phyloP scores from a whole-genome alignment of 2,329 filamentous ascomycete species.

The Talaromyces amestolkiae region DNA sequence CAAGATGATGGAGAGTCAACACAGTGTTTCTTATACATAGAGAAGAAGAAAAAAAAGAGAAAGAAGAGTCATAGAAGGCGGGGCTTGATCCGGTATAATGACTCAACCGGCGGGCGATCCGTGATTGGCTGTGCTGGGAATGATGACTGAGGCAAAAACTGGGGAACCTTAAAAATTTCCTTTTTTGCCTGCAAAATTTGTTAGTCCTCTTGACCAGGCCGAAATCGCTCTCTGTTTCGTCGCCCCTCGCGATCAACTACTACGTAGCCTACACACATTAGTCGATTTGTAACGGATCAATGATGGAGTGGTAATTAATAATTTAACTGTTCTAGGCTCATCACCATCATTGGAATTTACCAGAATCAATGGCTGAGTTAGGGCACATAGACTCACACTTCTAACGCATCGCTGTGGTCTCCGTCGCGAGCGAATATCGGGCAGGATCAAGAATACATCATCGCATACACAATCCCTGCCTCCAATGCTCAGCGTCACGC shows the following conservation, averaged over 20 bases:
- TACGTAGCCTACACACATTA: neutral
- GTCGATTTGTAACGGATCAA: neutral
- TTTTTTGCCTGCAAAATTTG: neutral
- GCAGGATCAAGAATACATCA: neutral
- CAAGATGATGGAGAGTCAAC: neutral
- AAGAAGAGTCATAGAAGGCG: slow-evolving; percentile 18
- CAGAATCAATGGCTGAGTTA: neutral
- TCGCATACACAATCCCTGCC: neutral
- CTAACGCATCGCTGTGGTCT: neutral
- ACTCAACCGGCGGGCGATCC: slow-evolving; percentile 13
- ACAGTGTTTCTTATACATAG: slow-evolving; percentile 4
- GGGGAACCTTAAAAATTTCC: slow-evolving; percentile 19
- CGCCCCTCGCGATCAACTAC: neutral
- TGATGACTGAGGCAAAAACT: slow-evolving; percentile 19
- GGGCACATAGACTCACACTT: neutral
- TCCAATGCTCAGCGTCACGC: neutral
- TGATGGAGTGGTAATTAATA: neutral
- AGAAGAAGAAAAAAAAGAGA: slow-evolving; percentile 10
- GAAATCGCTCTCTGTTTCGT: slow-evolving; percentile 6
- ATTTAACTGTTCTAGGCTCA: neutral
- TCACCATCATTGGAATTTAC: neutral
- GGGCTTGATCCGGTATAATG: slow-evolving; percentile 16
- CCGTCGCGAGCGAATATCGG: neutral
- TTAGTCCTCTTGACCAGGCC: slow-evolving; percentile 5
- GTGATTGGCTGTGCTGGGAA: neutral